Evolutionary conservation across 305 asterid species (phyloP), one percentile per base, ranked within the genome.

Genomic region (Vinca major): DNA sequence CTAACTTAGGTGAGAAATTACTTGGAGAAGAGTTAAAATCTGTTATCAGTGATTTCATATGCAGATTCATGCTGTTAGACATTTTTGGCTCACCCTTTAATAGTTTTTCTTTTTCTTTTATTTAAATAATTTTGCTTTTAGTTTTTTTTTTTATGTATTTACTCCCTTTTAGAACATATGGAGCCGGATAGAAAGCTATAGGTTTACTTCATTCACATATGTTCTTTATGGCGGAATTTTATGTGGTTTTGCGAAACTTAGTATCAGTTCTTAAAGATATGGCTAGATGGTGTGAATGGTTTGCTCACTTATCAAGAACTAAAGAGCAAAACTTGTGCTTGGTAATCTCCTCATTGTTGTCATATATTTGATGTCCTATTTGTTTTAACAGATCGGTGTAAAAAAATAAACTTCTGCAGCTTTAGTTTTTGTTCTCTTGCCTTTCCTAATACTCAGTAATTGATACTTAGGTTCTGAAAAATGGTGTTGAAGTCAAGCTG

Each of bases 401-500:
- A 26, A 39, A 7, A 61, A 61, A 16, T 14, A 61, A 37, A 43
- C 9, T 61, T 61, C n/a, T 61, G 26, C 47, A 16, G 26, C 48
- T 61, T 5, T 61, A 16, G 65, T 14, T 4, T 9, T 16, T 33
- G 39, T 41, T 41, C 16, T 43, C 4, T 26, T 3, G 39, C 17
- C 14, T 26, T 26, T 20, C 17, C 33, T 12, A n/a, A 68, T 68
- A 68, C 20, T 6, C 39, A 69, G 4, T 21, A 6, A 37, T 19
- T 68, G 64, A 14, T 45, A 49, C 63, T 7, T 68, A 92, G 98
- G 98, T 90, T 63, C 74, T 93, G 84, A 93, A 89, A 82, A 93
- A 93, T 75, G 98, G 98, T 12, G 95, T 85, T 71, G 98, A 93
- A 79, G 98, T 90, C 63, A 90, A 90, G 83, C 95, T 93, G 70